Percentiles rank a stretch among this genome's conserved stretches.
These are phyloP conservation scores for Datisca glomerata DNA, from an alignment of 306 rosid species.

Conservation along the genomic window DNA sequence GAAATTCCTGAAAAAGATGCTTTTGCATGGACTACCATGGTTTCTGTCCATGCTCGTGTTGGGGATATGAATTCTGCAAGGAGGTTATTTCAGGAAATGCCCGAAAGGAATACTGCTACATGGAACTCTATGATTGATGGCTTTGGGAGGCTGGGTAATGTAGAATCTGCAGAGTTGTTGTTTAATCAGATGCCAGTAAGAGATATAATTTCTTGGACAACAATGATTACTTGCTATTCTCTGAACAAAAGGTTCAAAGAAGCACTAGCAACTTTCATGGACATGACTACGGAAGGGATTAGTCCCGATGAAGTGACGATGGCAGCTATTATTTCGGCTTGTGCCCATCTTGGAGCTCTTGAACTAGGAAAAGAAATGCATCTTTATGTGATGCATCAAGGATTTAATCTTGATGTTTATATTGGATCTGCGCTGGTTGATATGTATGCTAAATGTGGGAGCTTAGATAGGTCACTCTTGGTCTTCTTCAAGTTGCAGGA, in stretches of 20 bases:
- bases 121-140: slow-evolving; percentile 76
- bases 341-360: slow-evolving; percentile 78
- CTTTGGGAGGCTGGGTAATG: slow-evolving; percentile 36
- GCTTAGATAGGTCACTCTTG: slow-evolving; percentile 53
- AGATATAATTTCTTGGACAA: slow-evolving; percentile 74
- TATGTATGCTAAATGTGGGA: slow-evolving; percentile 85
- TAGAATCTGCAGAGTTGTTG: slow-evolving; percentile 36
- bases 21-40: slow-evolving; percentile 68
- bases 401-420: slow-evolving; percentile 59
- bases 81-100: slow-evolving; percentile 42
- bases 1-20: slow-evolving; percentile 54
- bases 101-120: slow-evolving; percentile 38
- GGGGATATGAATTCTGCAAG: slow-evolving; percentile 42
- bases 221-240: slow-evolving; percentile 51
- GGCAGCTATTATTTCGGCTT: slow-evolving; percentile 49
- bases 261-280: slow-evolving; percentile 36
- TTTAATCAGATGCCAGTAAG: slow-evolving; percentile 41
- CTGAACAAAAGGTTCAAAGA: slow-evolving; percentile 30
- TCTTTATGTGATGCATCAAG: slow-evolving; percentile 35
- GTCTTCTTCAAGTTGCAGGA: slow-evolving; percentile 50
- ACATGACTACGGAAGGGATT: slow-evolving; percentile 38
- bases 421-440: slow-evolving; percentile 67
- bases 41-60: slow-evolving; percentile 31
- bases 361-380: slow-evolving; percentile 63
- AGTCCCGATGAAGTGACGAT: slow-evolving; percentile 61